Evolutionary conservation across 148 eudicot species (phyloP).

Genomic region (Linanthus parryae): DNA sequence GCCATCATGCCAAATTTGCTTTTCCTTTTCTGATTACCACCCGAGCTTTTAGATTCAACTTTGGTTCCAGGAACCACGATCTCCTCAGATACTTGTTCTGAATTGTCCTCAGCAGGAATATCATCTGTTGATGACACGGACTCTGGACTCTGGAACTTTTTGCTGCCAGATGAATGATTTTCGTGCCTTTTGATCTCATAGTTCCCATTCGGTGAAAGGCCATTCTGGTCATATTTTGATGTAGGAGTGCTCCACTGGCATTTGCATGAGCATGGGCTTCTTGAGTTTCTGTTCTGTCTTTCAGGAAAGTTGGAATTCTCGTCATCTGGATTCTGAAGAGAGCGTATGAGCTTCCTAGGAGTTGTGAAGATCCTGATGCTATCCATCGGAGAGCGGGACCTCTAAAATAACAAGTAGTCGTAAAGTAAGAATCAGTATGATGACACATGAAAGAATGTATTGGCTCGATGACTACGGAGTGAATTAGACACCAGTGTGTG

Average conservation of each 20-base stretch:
- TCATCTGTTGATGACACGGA: conserved; percentile 75
- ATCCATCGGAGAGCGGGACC: conserved; percentile 45
- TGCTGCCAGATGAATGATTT: conserved; percentile 14
- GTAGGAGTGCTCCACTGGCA: conserved; percentile 37
- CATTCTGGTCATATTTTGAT: conserved; percentile 30
- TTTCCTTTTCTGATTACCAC: conserved; percentile 12
- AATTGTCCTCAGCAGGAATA: conserved; percentile 13
- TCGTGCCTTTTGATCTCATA: conserved; percentile 12
- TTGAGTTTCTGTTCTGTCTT: conserved; percentile 27
- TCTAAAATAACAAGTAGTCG: conserved; percentile 31
- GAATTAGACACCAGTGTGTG: too few relatives aligned
- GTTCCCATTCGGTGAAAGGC: conserved; percentile 12
- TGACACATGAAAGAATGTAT: background rate
- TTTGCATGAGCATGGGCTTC: conserved; percentile 42
- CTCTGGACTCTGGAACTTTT: conserved; percentile 34
- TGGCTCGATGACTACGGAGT: too few relatives aligned
- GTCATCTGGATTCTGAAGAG: conserved; percentile 61
- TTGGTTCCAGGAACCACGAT: conserved; percentile 14
- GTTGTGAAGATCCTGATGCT: conserved; percentile 58
- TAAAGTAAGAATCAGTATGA: conserved; percentile 5
- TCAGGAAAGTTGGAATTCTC: conserved; percentile 27
- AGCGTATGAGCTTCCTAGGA: conserved; percentile 69
- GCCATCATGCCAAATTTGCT: conserved; percentile 20
- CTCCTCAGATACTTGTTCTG: conserved; percentile 15
- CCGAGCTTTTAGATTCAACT: conserved; percentile 15